Evolutionary conservation across 805 yeast genomes (phyloP), one percentile per base, ranked within the genome.

Genomic region (Sugiyamaella lignohabitans): DNA sequence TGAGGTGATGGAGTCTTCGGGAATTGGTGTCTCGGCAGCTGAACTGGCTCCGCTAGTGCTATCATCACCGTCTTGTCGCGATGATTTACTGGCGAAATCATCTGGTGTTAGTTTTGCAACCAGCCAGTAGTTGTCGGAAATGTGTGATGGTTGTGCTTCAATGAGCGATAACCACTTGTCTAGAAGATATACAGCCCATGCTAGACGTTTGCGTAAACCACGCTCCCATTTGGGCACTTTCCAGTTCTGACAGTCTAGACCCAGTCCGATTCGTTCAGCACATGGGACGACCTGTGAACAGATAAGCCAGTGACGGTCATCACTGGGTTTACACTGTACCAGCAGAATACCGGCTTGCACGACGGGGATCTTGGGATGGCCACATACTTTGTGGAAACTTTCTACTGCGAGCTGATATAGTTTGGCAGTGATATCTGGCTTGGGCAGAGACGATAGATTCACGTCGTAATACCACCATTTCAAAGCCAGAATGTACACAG

Each of bases 401-500:
- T 69, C 71, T 38, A 80, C 63, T 1, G 95, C 87, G 50, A 86
- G 75, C 49, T 80, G 77, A 56, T 80, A 81, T 47, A 91, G 66
- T 1, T 80, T 78, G 6, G 75, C 77, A 10, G 24, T n/a, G 3
- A 78, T 80, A 61, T 87, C 84, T 0, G 97, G 97, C 54, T 86
- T 84, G 0, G 88, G 81, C 46, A 76, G 79, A 19, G 85, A 78
- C 43, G 87, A 77, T 45, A 89, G 69, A 50, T 77, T 80, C 1
- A 94, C 84, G 57, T 82, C 89, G 61, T 81, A 82, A 54, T 86
- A 91, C 97, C 97, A 89, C 94, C 95, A 87, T 61, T 87, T 91
- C 38, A 86, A 75, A 0, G 97, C 95, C 48, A 89, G 68, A 6
- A 85, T 79, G 60, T 91, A 91, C 1, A 91, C 95, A 0, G 96